A percentile compares a stretch with the other conserved stretches of the same genome.
Evolutionary conservation across 2,329 filamentous ascomycete genomes (phyloP).

Genomic region (Beauveria scarabaeidicola): DNA sequence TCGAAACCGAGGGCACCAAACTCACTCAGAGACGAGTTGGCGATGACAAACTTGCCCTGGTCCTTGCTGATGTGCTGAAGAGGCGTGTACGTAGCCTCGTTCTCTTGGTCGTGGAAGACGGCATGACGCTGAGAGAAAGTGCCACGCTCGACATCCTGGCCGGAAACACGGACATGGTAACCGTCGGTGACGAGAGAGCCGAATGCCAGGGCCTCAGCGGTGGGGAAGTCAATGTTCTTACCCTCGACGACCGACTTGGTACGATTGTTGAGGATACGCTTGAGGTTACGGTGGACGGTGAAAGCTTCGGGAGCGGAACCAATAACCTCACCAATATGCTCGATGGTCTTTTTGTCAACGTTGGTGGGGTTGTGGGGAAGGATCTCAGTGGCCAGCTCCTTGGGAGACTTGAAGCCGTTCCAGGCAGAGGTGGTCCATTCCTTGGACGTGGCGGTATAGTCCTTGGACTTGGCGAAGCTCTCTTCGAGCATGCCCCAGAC

Average conservation of each 20-base stretch:
- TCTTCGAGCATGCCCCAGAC: constrained; percentile 99
- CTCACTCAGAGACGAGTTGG: constrained; percentile 79
- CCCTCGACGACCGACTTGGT: constrained; percentile 90
- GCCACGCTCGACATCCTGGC: constrained; percentile 98
- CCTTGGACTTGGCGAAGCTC: constrained; percentile 93
- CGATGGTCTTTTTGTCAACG: constrained; percentile 62
- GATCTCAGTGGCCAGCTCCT: constrained; percentile 91
- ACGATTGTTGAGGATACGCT: constrained; percentile 84
- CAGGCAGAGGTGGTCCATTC: constrained; percentile 98
- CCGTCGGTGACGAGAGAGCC: constrained; percentile 86
- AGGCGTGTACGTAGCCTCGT: constrained; percentile 84
- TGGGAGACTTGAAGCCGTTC: constrained; percentile 99
- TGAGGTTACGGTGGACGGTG: constrained; percentile 86
- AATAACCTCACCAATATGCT: constrained; percentile 76
- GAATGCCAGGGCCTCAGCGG: constrained; percentile 91
- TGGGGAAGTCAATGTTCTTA: constrained; percentile 95
- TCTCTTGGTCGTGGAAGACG: constrained; percentile 96
- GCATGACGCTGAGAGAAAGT: constrained; percentile 98
- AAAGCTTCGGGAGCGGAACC: constrained; percentile 76
- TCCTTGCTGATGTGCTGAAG: constrained; percentile 82
- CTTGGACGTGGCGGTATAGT: constrained; percentile 92
- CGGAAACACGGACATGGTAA: constrained; percentile 93
- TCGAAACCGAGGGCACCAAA: constrained; percentile 82
- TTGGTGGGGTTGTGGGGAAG: constrained; percentile 85
- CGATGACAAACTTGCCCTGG: constrained; percentile 92